Base-by-base conservation (phyloP, 345 rosid genomes). In the Pelargonium nanum region DNA sequence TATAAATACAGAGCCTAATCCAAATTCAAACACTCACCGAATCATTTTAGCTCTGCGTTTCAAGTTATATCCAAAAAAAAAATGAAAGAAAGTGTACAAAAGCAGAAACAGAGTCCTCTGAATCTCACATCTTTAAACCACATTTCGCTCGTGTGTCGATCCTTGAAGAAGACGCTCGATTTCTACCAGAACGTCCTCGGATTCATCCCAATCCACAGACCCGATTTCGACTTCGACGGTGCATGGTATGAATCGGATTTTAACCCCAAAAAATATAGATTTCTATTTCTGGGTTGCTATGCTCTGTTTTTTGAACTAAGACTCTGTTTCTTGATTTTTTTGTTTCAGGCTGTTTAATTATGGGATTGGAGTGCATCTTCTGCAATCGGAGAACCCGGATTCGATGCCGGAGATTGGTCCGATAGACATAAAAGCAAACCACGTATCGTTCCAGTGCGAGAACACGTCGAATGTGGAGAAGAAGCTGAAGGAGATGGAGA, bases 391-490 rank as follows among this genome's bases (percentile, higher is more conserved):
- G 40, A 79, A 83, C 21, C 90, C 85, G 30, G 83, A 77, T 15
- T 67, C 34, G 56, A 71, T 87, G 79, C 87, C 84, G 20, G 63
- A 71, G 70, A 73, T 68, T 48, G 52, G 70, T 13, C 44, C 19
- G 5, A 87, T 89, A 45, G 80, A 85, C 60, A 86, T 86, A 26
- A 87, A 87, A 63, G 81, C 79, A 66, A 80, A 80, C 52, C 95
- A 89, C 71, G 70, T 89, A 61, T 87, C 97, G 51, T 89, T 89
- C 77, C 95, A 84, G 89, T 72, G 86, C 21, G 85, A 81, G 64
- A 64, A 69, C 80, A 72, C 79, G 83, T 71, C 53, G 48, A 50
- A 24, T 7, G 86, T 79, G 67, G 88, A 78, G 81, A 75, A 74
- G 22, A 71, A 70, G 55, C 58, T 85, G 74, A 66, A 65, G 8